These are phyloP conservation scores for Thalassia testudinum DNA, from an alignment of 116 monocot genomes.

Conservation along the genomic window DNA sequence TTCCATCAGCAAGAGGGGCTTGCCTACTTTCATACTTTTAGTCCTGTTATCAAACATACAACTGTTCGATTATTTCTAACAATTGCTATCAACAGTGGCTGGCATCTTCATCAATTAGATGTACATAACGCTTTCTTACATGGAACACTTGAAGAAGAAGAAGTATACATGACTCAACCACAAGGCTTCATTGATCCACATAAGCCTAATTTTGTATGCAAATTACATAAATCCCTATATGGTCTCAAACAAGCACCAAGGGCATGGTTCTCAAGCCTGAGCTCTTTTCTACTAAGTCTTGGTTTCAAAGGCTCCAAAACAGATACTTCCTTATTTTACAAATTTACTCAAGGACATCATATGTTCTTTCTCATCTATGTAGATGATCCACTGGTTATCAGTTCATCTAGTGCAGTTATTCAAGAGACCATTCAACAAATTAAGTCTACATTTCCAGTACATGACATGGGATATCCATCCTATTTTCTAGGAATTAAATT, in stretches of 20 bases:
- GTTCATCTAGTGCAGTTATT: not conserved
- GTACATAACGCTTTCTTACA: not conserved
- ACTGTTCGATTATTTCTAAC: not conserved
- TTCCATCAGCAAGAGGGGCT: not conserved
- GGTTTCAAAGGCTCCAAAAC: not conserved
- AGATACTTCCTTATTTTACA: not conserved
- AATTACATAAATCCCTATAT: not conserved
- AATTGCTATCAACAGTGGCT: not conserved
- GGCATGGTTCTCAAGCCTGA: not conserved
- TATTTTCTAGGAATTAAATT: not conserved
- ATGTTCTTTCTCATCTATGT: not conserved
- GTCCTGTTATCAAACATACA: not conserved
- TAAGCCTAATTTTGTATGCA: not conserved
- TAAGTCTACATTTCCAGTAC: not conserved
- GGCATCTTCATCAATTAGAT: constrained; percentile 2
- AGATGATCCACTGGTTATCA: not conserved
- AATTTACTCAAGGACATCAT: not conserved
- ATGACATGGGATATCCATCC: not conserved
- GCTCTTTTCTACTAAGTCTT: not conserved
- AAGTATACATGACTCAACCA: constrained; percentile 1
- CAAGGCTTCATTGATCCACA: not conserved
- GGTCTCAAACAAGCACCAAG: not conserved
- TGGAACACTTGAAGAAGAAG: not conserved
- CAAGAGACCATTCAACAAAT: not conserved
- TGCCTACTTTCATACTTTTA: not conserved